phyloP scores from a whole-genome alignment of 129 eudicot species.

The Helichrysum umbraculigerum region DNA sequence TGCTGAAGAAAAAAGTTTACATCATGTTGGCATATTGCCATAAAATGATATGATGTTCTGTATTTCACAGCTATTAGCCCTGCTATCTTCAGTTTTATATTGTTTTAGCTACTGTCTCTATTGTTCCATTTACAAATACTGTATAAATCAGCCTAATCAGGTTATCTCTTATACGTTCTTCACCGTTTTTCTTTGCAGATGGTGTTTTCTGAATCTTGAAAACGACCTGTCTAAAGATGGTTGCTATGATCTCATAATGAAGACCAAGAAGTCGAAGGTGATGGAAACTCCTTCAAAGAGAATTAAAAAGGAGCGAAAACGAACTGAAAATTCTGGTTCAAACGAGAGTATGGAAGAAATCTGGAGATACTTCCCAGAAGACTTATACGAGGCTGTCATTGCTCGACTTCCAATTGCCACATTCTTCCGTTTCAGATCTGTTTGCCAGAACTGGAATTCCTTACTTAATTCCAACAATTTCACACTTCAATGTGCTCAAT shows the following conservation, averaged over 20 bases:
- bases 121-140: not conserved
- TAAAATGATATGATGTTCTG: not conserved
- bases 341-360: constrained; percentile 55
- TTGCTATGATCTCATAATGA: constrained; percentile 52
- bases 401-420: constrained; percentile 77
- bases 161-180: constrained; percentile 42
- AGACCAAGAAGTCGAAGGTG: constrained; percentile 41
- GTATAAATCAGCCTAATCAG: constrained; percentile 32
- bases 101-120: not conserved
- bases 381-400: constrained; percentile 68
- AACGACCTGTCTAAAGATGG: constrained; percentile 46
- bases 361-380: constrained; percentile 86
- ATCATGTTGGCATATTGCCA: not conserved
- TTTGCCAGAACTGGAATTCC: constrained; percentile 82
- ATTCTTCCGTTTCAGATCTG: constrained; percentile 78
- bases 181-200: constrained; percentile 50
- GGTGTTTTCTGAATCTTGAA: constrained; percentile 55
- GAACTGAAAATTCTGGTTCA: constrained; percentile 29
- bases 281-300: constrained; percentile 60
- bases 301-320: constrained; percentile 49
- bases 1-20: not conserved
- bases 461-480: constrained; percentile 60
- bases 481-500: constrained; percentile 55
- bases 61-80: constrained; percentile 9
- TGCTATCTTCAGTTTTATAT: constrained; percentile 8